A percentile compares a stretch with the other conserved stretches of the same genome.
phyloP scores from a whole-genome alignment of 805 yeast species.

The Saccharomycopsis schoenii region DNA sequence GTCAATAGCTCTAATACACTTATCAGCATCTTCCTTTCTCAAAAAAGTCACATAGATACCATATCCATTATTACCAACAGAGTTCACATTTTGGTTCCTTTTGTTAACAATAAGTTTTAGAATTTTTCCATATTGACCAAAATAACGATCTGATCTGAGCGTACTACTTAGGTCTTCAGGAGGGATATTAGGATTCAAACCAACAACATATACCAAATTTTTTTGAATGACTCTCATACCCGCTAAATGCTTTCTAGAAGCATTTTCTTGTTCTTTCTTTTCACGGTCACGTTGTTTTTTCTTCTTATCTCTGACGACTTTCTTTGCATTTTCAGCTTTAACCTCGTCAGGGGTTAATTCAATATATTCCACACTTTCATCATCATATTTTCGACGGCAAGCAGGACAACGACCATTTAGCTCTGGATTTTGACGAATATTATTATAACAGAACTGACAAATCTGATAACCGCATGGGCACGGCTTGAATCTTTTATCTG shows the following conservation, averaged over 20 bases:
- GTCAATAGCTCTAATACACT: constrained; percentile 83
- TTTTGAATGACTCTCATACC: constrained; percentile 98
- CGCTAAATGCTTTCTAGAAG: constrained; percentile 77
- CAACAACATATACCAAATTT: constrained; percentile 92
- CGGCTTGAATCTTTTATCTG: constrained; percentile 95
- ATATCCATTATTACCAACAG: constrained; percentile 43
- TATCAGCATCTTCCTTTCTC: constrained; percentile 88
- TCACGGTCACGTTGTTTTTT: constrained; percentile 84
- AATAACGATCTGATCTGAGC: constrained; percentile 81
- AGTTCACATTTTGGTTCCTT: constrained; percentile 40
- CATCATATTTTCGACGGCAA: constrained; percentile 90
- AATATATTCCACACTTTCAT: constrained; percentile 82
- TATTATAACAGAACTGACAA: constrained; percentile 96
- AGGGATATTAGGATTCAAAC: constrained; percentile 77
- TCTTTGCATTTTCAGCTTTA: constrained; percentile 71
- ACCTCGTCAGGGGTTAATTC: constrained; percentile 75
- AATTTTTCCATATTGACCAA: constrained; percentile 97
- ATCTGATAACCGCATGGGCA: constrained; percentile 99
- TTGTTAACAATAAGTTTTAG: constrained; percentile 88
- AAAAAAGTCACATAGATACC: constrained; percentile 95
- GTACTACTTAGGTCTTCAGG: constrained; percentile 79
- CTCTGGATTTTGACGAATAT: constrained; percentile 91
- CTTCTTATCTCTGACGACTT: constrained; percentile 72
- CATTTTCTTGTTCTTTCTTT: constrained; percentile 77
- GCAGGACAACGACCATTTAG: constrained; percentile 96